A percentile compares a stretch with the other conserved stretches of the same genome.
Conservation (phyloP, 2,329 filamentous ascomycete genomes). For the Aspergillus fischeri region DNA sequence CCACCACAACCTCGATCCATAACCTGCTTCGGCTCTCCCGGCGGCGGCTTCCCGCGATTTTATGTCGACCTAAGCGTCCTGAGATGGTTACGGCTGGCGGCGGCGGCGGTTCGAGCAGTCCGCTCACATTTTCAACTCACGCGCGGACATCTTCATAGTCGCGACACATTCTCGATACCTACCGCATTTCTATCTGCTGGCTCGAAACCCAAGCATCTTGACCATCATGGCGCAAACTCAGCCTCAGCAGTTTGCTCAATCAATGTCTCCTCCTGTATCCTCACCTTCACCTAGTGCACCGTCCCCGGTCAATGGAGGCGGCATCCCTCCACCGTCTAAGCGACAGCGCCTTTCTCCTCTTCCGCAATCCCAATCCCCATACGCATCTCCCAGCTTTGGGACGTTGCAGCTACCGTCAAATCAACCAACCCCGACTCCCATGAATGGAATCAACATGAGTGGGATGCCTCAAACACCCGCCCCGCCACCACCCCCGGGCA, state of each 20-base stretch:
- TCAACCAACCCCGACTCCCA: constrained; percentile 22
- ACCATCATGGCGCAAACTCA: constrained; percentile 59
- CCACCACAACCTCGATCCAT: constrained; percentile 11
- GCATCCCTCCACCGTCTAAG: constrained; percentile 67
- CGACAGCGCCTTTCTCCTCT: constrained; percentile 68
- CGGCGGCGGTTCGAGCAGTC: constrained; percentile 35
- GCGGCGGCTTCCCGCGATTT: constrained; percentile 3
- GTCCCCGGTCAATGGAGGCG: constrained; percentile 44
- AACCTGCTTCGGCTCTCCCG: constrained; percentile 1
- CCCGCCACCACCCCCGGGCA: constrained; percentile 39
- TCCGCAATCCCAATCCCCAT: constrained; percentile 59
- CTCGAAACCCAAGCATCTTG: constrained; percentile 5
- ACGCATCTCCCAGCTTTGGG: constrained; percentile 56
- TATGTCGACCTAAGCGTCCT: constrained; percentile 22
- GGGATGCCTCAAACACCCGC: constrained; percentile 46
- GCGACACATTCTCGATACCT: constrained; percentile 20
- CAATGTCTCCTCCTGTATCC: constrained; percentile 61
- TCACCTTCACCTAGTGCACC: constrained; percentile 59
- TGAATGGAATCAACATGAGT: constrained; percentile 48
- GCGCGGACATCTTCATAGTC: constrained; percentile 25
- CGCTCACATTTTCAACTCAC: constrained; percentile 33
- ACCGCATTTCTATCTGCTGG: constrained; percentile 10
- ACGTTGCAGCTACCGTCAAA: constrained; percentile 44
- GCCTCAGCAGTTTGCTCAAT: constrained; percentile 48
- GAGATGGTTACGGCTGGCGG: constrained; percentile 38